phyloP scores from a whole-genome alignment of 1,284 basidiomycete genomes.

The Papiliotrema flavescens region DNA sequence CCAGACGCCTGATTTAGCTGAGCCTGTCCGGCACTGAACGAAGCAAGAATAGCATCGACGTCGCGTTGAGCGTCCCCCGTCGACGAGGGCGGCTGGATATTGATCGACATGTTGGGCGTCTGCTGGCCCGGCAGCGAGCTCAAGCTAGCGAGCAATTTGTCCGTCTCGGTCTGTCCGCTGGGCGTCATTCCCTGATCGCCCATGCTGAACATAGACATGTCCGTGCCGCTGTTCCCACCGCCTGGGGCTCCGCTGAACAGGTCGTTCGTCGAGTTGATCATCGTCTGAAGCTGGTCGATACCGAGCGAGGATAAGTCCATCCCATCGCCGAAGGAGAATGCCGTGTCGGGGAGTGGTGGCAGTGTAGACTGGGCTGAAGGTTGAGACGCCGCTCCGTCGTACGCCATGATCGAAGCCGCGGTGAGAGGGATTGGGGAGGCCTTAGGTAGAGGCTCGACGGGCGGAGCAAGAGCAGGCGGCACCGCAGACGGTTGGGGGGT shows the following conservation, averaged over 20 bases:
- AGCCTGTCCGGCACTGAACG: neutral
- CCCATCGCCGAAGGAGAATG: neutral
- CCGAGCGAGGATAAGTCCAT: slow-evolving; percentile 13
- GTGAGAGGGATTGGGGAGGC: slow-evolving; percentile 25
- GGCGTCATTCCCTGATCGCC: slow-evolving; percentile 1
- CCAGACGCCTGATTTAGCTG: neutral
- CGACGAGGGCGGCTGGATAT: neutral
- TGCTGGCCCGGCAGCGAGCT: neutral
- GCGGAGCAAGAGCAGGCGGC: slow-evolving; percentile 6
- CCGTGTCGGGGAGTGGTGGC: neutral
- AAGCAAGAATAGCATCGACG: neutral
- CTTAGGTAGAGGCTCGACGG: slow-evolving; percentile 3
- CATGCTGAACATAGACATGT: neutral
- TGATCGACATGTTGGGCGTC: neutral
- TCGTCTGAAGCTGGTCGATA: slow-evolving; percentile 18
- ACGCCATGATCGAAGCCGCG: slow-evolving; percentile 18
- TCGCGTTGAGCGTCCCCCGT: neutral
- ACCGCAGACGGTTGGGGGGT: slow-evolving; percentile 9
- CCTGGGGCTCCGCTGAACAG: neutral
- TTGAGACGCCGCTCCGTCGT: neutral
- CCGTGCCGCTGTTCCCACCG: neutral
- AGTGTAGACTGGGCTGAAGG: neutral
- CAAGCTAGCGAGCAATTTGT: slow-evolving; percentile 3
- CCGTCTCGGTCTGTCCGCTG: slow-evolving; percentile 1
- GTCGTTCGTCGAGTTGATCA: slow-evolving; percentile 12